A percentile compares a stretch with the other conserved stretches of the same genome.
Conservation (phyloP, 108 stramenopile species). For the Aureococcus anophagefferens region DNA sequence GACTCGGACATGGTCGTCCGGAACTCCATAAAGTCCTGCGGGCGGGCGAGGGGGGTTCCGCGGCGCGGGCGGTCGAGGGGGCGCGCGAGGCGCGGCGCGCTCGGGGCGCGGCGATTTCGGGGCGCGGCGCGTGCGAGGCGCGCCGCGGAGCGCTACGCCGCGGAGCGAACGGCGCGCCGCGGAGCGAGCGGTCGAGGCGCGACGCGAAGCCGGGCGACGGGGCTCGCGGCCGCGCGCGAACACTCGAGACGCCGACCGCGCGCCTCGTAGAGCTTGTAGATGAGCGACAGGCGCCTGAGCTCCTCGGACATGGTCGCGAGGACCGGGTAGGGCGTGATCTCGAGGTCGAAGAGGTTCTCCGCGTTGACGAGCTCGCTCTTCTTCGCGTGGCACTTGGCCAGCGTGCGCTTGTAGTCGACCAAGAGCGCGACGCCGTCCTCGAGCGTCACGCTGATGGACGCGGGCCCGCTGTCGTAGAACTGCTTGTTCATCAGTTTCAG, state of each 20-base stretch:
- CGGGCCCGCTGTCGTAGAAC: constrained; percentile 43
- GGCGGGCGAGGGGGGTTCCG: too few species aligned
- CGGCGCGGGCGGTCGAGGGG: too few species aligned
- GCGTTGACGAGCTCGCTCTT: constrained; percentile 45
- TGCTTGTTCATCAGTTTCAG: constrained; percentile 12
- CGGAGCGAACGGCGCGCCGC: too few species aligned
- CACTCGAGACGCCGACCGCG: too few species aligned
- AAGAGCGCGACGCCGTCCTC: constrained; percentile 51
- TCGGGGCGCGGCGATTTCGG: too few species aligned
- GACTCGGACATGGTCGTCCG: constrained; percentile 25
- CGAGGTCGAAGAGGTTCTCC: constrained; percentile 51
- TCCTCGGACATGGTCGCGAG: constrained; percentile 31
- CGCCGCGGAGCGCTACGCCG: too few species aligned
- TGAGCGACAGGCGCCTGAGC: constrained; percentile 21
- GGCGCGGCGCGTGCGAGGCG: too few species aligned
- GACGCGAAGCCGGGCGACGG: too few species aligned
- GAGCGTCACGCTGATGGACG: constrained; percentile 28
- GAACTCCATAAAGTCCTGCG: too few species aligned
- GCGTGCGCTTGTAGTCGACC: constrained; percentile 20
- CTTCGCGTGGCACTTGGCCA: constrained; percentile 13
- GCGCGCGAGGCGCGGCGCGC: too few species aligned
- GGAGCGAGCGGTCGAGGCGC: too few species aligned
- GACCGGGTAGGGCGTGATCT: constrained; percentile 42
- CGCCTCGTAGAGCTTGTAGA: constrained; percentile 47
- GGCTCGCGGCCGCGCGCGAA: too few species aligned